These are phyloP conservation scores for Calycina herbarum DNA, from an alignment of 2,329 filamentous ascomycete genomes.

Conservation along the genomic window DNA sequence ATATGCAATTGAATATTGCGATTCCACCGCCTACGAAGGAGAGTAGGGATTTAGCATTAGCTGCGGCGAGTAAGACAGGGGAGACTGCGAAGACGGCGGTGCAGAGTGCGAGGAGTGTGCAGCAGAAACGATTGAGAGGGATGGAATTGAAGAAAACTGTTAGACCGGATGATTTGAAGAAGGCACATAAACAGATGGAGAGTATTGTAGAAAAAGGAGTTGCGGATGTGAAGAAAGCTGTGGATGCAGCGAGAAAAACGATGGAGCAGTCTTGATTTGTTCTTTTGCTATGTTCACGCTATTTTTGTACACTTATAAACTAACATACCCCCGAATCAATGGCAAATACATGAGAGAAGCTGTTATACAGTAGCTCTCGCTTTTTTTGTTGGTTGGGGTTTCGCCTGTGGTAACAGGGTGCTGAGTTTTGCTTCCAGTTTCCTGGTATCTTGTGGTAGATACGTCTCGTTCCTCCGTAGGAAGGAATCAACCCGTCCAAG, in stretches of 20 bases:
- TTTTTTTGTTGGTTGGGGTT: conserved; percentile 10
- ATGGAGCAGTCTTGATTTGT: conserved; percentile 36
- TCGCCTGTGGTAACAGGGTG: conserved; percentile 27
- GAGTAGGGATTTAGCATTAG: conserved; percentile 43
- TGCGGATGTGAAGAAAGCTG: conserved; percentile 39
- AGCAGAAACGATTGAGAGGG: conserved; percentile 40
- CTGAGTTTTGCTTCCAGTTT: conserved; percentile 34
- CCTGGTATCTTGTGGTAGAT: conserved; percentile 32
- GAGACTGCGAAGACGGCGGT: conserved; percentile 35
- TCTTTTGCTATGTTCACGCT: conserved; percentile 1
- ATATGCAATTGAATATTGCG: conserved; percentile 53
- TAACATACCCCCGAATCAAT: conserved; percentile 2
- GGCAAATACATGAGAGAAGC: background rate
- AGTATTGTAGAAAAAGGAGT: conserved; percentile 39
- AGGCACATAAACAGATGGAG: conserved; percentile 42
- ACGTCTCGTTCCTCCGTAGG: conserved; percentile 36
- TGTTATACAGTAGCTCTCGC: conserved; percentile 8
- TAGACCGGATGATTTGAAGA: conserved; percentile 42
- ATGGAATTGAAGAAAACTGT: conserved; percentile 38
- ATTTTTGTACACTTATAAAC: conserved; percentile 26
- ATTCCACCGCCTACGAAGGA: conserved; percentile 59
- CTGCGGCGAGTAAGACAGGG: conserved; percentile 36
- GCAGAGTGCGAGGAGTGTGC: conserved; percentile 36
- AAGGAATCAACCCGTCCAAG: conserved; percentile 29
- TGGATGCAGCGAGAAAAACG: conserved; percentile 40